Conservation (phyloP, 2,329 filamentous ascomycete species). For the Curvularia eragrostidis region DNA sequence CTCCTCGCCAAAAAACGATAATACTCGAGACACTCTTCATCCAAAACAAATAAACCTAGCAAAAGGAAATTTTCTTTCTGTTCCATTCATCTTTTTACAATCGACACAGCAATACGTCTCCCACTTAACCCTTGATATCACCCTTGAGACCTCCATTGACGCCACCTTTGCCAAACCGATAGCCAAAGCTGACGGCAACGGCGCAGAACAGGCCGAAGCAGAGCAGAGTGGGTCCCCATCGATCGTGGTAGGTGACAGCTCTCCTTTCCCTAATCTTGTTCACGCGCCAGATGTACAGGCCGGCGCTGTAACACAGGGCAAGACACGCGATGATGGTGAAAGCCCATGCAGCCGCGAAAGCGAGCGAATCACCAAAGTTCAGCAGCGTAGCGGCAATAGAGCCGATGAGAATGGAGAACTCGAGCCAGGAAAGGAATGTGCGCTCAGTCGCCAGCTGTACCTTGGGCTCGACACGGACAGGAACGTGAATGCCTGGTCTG, state of each 20-base stretch:
- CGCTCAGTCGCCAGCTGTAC: conserved; percentile 96
- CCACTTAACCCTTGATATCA: conserved; percentile 11
- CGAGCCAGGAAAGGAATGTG: conserved; percentile 95
- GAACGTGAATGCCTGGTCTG: conserved; percentile 80
- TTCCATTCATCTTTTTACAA: background rate
- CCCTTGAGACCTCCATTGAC: conserved; percentile 54
- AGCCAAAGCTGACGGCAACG: conserved; percentile 79
- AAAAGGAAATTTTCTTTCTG: background rate
- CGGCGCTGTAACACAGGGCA: conserved; percentile 81
- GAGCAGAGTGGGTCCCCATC: conserved; percentile 79
- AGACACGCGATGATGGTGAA: conserved; percentile 84
- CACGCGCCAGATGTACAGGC: conserved; percentile 87
- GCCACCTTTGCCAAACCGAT: conserved; percentile 68
- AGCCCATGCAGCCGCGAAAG: conserved; percentile 62
- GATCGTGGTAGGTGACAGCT: conserved; percentile 91
- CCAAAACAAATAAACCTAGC: background rate
- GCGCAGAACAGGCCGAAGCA: conserved; percentile 76
- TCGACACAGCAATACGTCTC: background rate
- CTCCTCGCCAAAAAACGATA: background rate
- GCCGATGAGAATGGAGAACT: conserved; percentile 94
- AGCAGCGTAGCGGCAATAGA: conserved; percentile 51
- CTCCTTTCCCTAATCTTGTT: conserved; percentile 80
- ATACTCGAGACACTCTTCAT: background rate
- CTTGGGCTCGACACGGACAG: conserved; percentile 94
- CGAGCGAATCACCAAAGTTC: conserved; percentile 49